A percentile compares a stretch with the other conserved stretches of the same genome.
phyloP scores from a whole-genome alignment of 768 basidiomycete genomes.

The Suillus occidentalis region DNA sequence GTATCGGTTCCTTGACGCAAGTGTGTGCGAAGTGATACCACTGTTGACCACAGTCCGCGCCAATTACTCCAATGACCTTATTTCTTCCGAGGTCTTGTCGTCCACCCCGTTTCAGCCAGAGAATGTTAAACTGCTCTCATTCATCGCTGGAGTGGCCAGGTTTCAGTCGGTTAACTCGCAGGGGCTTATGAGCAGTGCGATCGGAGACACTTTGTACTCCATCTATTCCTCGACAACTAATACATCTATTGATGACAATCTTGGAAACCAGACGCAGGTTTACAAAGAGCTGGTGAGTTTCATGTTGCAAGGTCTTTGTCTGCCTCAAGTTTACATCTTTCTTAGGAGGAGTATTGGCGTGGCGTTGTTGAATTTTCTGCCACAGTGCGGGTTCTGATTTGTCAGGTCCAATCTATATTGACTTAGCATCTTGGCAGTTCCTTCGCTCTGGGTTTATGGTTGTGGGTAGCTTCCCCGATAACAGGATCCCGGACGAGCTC shows the following conservation, averaged over 20 bases:
- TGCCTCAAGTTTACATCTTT: neutral
- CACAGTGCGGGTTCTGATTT: neutral
- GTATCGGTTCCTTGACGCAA: slow-evolving; percentile 11
- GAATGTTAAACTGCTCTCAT: slow-evolving; percentile 12
- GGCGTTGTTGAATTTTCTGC: slow-evolving; percentile 11
- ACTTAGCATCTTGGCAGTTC: neutral
- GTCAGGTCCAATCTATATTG: neutral
- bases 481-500: neutral
- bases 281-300: neutral
- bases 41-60: neutral
- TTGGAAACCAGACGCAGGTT: neutral
- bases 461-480: neutral
- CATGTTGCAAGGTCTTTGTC: neutral
- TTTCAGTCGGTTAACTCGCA: neutral
- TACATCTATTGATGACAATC: neutral
- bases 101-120: neutral
- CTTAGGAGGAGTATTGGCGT: slow-evolving; percentile 3
- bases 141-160: slow-evolving; percentile 13
- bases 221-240: neutral
- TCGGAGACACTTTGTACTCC: neutral
- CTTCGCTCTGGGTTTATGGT: slow-evolving; percentile 10
- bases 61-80: slow-evolving; percentile 1
- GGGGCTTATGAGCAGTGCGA: neutral
- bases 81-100: neutral
- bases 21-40: slow-evolving; percentile 5